Evolutionary conservation across 2,329 filamentous ascomycete species (phyloP), one percentile per base, ranked within the genome.

Genomic region (Lasiodiplodia theobromae): DNA sequence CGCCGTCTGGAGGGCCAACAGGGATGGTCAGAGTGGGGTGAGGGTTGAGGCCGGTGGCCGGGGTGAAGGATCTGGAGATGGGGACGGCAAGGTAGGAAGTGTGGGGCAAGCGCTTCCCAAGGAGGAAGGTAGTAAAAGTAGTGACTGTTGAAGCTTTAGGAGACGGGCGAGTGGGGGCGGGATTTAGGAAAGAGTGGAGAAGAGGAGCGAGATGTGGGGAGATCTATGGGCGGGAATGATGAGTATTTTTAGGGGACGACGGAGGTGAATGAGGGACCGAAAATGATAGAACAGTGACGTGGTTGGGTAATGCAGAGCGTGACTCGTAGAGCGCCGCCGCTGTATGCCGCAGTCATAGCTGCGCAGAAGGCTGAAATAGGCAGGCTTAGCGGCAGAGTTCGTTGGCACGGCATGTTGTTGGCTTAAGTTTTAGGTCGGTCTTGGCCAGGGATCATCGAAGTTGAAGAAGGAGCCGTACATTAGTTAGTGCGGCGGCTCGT

Each of bases 1-100:
- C 18, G 85, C 86, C 7, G 86, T 96, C 54, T 97, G 94, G 94
- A 90, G 93, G 81, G 93, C 92, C 70, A 97, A 97, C 81, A 82
- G 90, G 71, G 94, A 97, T 80, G 92, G 91, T 11, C 83, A 84
- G 69, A 80, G 82, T 58, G 91, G 89, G 7, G 82, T 84, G 54
- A 83, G 79, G 72, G 78, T 86, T 69, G 74, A 77, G 37, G 75
- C 76, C 25, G 70, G 28, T 10, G 31, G 31, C 31, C 31, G 31
- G 31, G 31, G 31, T 34, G n/a, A 47, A 51, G 49, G 64, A 58
- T n/a, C 16, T 16, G 40, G 6, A 18, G 16, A 44, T 44, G 40
- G 14, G 18, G 16, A 44, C 16, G 16, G 14, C 8, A 21, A 47
- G 44, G 44, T 11, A 21, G 44, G 7, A 47, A n/a, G n/a, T 18